A percentile compares a stretch with the other conserved stretches of the same genome.
Evolutionary conservation across 164 flowering plant genomes (phyloP).

Genomic region (Magnolia sinica): DNA sequence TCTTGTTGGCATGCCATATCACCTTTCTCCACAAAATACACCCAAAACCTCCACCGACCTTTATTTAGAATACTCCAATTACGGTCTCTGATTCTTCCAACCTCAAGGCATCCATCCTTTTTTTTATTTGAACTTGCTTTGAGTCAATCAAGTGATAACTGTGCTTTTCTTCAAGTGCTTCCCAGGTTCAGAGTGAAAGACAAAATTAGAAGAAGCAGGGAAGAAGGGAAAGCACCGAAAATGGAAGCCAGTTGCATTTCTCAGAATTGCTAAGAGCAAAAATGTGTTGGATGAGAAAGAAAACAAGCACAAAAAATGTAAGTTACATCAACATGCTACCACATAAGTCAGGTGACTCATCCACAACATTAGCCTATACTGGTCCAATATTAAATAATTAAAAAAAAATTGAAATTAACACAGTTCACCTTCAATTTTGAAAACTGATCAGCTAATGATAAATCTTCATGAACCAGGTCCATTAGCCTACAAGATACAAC

Average conservation of each 20-base stretch:
- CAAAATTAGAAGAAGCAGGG: background rate
- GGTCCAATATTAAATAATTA: background rate
- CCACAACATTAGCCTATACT: background rate
- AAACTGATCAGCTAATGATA: slow-evolving; percentile 84
- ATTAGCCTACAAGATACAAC: slow-evolving; percentile 51
- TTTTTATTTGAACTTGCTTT: too few relatives aligned
- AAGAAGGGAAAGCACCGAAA: background rate
- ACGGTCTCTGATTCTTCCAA: background rate
- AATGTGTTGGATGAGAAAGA: background rate
- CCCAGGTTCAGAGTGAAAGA: background rate
- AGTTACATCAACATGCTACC: background rate
- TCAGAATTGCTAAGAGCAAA: background rate
- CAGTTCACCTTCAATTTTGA: slow-evolving; percentile 65
- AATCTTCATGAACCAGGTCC: slow-evolving; percentile 81
- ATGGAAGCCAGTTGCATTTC: background rate
- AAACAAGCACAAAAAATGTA: background rate
- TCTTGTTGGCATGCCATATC: background rate
- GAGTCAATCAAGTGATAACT: too few relatives aligned
- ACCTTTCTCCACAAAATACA: background rate
- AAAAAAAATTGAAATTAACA: background rate
- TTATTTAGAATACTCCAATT: background rate
- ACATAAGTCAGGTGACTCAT: background rate
- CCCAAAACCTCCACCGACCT: background rate
- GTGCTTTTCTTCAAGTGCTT: too few relatives aligned
- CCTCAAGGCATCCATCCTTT: background rate